A percentile compares a stretch with the other conserved stretches of the same genome.
Conservation (phyloP, 768 basidiomycete species). For the Cystofilobasidium capitatum region DNA sequence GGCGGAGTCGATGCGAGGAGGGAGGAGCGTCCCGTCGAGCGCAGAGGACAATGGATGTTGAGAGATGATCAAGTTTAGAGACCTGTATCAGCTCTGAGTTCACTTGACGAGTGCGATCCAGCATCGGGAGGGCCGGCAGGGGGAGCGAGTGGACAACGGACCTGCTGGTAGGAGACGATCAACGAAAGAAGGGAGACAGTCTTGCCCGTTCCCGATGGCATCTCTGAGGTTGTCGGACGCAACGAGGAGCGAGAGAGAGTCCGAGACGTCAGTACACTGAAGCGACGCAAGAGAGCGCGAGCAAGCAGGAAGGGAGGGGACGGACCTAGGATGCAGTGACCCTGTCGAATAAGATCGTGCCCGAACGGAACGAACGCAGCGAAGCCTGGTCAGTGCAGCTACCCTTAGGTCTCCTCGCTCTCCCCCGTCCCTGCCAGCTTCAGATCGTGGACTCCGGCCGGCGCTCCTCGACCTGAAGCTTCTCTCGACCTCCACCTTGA, state of each 20-base stretch:
- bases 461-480: background rate
- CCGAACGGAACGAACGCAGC: too few relatives aligned
- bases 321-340: conserved; percentile 75
- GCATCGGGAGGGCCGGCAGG: too few relatives aligned
- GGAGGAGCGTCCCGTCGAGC: background rate
- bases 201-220: conserved; percentile 99
- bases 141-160: conserved; percentile 35
- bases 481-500: background rate
- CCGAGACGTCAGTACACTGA: too few relatives aligned
- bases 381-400: background rate
- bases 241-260: background rate
- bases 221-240: conserved; percentile 50
- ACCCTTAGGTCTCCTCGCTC: conserved; percentile 2
- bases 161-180: conserved; percentile 97
- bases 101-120: too few relatives aligned
- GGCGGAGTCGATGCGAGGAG: background rate
- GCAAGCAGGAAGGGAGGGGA: background rate
- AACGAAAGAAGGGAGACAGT: conserved; percentile 90
- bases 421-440: too few relatives aligned
- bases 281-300: background rate
- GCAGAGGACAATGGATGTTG: too few relatives aligned
- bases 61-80: too few relatives aligned
- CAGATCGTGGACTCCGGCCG: too few relatives aligned
- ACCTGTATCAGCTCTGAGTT: too few relatives aligned
- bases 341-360: conserved; percentile 46